Base-by-base conservation (phyloP, 2,329 filamentous ascomycete species). In the Pseudogymnoascus verrucosus region DNA sequence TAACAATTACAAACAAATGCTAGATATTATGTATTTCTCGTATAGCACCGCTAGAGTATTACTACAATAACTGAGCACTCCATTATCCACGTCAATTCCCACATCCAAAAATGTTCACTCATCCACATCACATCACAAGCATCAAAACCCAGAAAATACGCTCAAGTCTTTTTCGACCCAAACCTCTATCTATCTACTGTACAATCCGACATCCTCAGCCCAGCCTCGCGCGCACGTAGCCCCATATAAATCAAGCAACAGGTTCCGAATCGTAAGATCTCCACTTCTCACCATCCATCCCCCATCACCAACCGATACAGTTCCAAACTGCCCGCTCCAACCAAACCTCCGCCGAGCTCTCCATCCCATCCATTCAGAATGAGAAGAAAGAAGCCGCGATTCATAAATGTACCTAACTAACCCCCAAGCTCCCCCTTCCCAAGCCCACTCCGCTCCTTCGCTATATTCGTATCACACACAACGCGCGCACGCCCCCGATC, bases 391-490 rank as follows among this genome's bases (percentile, higher is more conserved):
- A 39, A 57, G 51, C 51, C 11, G n/a, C 26, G 28, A 34, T 57
- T 57, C 26, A 34, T 7, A 57, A 57, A 57, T 57, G 51, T 57
- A 57, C 51, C 51, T 57, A 57, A 57, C n/a, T 51, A 57, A 57
- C 1, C 26, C n/a, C 28, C 51, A 28, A 57, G 23, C 14, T 34
- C 51, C 51, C 21, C 44, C 3, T n/a, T 26, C 21, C 44, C 44
- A 21, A 51, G 21, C 40, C 37, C 40, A 21, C 21, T 54, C 47
- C 51, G 34, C 26, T 57, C 28, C 51, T 57, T 31, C 51, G 51
- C 51, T 57, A 34, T 57, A 57, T 57, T 57, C 51, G 16, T 57
- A 57, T 57, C 51, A 57, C 26, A 54, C 39, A n/a, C 14, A 16
- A 7, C 47, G 26, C 47, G 7, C 44, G 44, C 42, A 19, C 23